Conservation (phyloP, 345 rosid genomes). For the Syzygium aromaticum region DNA sequence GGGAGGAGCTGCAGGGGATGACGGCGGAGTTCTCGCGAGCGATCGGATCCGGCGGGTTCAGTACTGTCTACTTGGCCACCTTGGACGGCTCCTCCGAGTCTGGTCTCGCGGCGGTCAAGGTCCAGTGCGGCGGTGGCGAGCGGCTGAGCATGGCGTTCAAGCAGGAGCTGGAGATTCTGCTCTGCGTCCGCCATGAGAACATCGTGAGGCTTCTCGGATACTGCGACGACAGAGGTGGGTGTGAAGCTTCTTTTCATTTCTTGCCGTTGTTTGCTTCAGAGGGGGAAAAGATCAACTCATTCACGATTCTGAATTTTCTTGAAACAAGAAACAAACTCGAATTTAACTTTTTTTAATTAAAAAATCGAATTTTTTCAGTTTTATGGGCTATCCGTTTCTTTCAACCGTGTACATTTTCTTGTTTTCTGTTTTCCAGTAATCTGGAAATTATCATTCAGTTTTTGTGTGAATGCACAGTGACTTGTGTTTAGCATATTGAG, state of each 20-base stretch:
- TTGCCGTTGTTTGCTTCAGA: not conserved
- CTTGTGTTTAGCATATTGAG: not conserved
- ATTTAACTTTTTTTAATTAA: not conserved
- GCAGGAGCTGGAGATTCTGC: conserved; percentile 71
- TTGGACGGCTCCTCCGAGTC: conserved; percentile 15
- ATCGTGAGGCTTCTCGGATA: conserved; percentile 73
- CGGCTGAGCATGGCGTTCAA: conserved; percentile 52
- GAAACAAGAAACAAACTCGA: not conserved
- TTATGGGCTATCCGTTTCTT: not conserved
- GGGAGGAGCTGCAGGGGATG: conserved; percentile 28
- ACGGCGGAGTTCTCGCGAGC: conserved; percentile 41
- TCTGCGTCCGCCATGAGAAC: conserved; percentile 53
- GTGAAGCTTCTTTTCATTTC: not conserved
- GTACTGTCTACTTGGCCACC: conserved; percentile 63
- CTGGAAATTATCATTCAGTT: not conserved
- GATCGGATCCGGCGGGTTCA: conserved; percentile 80
- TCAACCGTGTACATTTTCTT: not conserved
- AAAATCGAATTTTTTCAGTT: not conserved
- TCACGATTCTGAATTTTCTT: not conserved
- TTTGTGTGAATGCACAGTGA: not conserved
- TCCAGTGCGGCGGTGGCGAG: conserved; percentile 41
- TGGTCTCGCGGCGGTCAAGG: conserved; percentile 52
- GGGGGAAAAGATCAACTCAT: not conserved
- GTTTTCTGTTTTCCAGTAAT: not conserved
- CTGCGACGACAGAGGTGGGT: conserved; percentile 55